phyloP scores from a whole-genome alignment of 2,329 filamentous ascomycete genomes.

The Capronia americana region DNA sequence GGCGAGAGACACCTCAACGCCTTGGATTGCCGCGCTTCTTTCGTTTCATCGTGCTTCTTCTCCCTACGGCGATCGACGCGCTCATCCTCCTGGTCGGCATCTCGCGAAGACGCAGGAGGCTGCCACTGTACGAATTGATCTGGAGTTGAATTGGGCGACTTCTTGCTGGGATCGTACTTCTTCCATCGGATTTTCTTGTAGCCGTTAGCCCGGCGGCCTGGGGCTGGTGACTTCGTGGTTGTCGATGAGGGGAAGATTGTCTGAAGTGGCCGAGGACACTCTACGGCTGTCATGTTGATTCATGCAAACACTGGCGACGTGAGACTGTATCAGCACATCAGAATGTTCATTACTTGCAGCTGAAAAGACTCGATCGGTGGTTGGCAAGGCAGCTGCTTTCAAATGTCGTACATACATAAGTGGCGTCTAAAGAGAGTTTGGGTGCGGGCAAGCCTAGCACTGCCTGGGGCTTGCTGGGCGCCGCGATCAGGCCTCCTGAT shows the following conservation, averaged over 20 bases:
- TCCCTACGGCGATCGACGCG: conserved; percentile 1
- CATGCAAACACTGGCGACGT: background rate
- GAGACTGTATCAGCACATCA: background rate
- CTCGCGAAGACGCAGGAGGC: conserved; percentile 13
- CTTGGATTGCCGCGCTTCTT: background rate
- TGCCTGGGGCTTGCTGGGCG: background rate
- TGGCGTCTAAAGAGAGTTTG: conserved; percentile 12
- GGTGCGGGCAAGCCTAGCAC: background rate
- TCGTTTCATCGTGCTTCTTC: conserved; percentile 3
- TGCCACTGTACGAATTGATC: conserved; percentile 31
- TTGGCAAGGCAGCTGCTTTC: background rate
- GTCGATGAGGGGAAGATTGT: conserved; percentile 5
- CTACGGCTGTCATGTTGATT: conserved; percentile 6
- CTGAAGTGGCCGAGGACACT: conserved; percentile 13
- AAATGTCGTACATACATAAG: background rate
- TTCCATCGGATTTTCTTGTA: conserved; percentile 34
- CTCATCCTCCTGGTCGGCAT: conserved; percentile 2
- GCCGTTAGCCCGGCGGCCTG: conserved; percentile 3
- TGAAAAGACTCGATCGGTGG: background rate
- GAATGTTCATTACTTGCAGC: background rate
- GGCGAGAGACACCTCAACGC: conserved; percentile 20
- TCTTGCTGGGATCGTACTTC: conserved; percentile 28
- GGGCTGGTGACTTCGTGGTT: conserved; percentile 2
- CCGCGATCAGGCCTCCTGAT: background rate
- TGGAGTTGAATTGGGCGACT: background rate